A percentile compares a stretch with the other conserved stretches of the same genome.
phyloP scores from a whole-genome alignment of 345 rosid genomes.

The Murraya koenigii region DNA sequence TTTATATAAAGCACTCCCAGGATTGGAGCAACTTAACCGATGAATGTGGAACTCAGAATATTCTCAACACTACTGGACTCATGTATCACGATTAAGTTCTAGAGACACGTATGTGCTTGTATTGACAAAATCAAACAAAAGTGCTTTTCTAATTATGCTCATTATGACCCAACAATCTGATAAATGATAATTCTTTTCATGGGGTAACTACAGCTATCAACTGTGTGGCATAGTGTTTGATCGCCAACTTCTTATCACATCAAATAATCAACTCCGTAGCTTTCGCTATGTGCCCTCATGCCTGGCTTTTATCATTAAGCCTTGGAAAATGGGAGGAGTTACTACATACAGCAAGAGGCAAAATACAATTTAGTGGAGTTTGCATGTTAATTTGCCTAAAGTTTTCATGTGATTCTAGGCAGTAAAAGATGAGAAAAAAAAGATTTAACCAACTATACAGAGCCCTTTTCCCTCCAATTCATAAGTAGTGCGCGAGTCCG shows the following conservation, averaged over 20 bases:
- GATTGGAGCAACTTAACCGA: constrained; percentile 11
- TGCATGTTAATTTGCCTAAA: neutral
- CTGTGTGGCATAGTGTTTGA: neutral
- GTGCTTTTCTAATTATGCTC: constrained; percentile 5
- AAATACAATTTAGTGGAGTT: neutral
- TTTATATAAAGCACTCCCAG: neutral
- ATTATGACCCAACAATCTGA: neutral
- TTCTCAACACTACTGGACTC: neutral
- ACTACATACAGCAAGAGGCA: neutral
- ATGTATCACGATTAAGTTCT: neutral
- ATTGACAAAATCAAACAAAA: neutral
- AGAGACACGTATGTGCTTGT: neutral
- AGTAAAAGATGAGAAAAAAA: neutral
- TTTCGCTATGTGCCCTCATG: neutral
- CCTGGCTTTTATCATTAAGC: neutral
- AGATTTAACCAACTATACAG: neutral
- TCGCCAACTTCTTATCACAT: constrained; percentile 7
- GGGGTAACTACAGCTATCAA: neutral
- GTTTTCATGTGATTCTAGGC: neutral
- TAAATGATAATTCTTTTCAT: neutral
- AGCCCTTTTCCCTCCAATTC: neutral
- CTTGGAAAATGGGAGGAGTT: neutral
- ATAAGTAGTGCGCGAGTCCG: too few species aligned
- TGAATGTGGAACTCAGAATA: constrained; percentile 20
- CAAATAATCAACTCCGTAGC: neutral